phyloP scores from a whole-genome alignment of 139 green algal species.

The Eudorina sp. region DNA sequence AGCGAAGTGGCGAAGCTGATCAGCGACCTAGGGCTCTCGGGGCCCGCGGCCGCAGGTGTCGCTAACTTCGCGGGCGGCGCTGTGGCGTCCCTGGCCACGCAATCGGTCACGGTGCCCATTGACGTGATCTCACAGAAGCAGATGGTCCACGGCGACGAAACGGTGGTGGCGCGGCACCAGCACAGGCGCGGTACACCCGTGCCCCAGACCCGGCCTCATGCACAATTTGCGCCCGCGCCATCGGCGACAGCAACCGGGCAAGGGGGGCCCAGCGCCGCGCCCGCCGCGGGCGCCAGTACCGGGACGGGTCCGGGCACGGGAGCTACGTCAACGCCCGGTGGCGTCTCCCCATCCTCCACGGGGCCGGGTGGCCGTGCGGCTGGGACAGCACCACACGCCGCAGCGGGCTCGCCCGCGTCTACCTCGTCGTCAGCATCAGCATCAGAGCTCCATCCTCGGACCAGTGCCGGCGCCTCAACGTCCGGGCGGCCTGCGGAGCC shows the following conservation, averaged over 20 bases:
- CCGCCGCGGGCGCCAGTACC: too few species aligned
- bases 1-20: slow-evolving; percentile 43
- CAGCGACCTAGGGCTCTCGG: slow-evolving; percentile 56
- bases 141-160: slow-evolving; percentile 74
- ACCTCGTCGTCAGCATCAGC: not conserved
- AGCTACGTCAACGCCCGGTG: too few species aligned
- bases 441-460: not conserved
- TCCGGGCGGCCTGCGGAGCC: not conserved
- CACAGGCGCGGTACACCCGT: too few species aligned
- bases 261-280: too few species aligned
- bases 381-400: too few species aligned
- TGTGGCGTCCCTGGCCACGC: slow-evolving; percentile 78
- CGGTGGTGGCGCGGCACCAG: slow-evolving; percentile 41
- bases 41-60: slow-evolving; percentile 43
- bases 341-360: too few species aligned
- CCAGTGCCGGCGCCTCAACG: not conserved
- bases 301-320: too few species aligned
- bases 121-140: slow-evolving; percentile 89
- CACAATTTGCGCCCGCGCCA: too few species aligned
- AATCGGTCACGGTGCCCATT: slow-evolving; percentile 90
- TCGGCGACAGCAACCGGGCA: too few species aligned
- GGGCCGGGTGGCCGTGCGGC: too few species aligned
- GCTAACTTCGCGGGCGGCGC: slow-evolving; percentile 83
- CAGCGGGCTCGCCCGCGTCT: not conserved
- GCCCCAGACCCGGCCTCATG: too few species aligned